Base-by-base conservation (phyloP, 1,139 yeast genomes). In the Entelexis sorbosivorans region DNA sequence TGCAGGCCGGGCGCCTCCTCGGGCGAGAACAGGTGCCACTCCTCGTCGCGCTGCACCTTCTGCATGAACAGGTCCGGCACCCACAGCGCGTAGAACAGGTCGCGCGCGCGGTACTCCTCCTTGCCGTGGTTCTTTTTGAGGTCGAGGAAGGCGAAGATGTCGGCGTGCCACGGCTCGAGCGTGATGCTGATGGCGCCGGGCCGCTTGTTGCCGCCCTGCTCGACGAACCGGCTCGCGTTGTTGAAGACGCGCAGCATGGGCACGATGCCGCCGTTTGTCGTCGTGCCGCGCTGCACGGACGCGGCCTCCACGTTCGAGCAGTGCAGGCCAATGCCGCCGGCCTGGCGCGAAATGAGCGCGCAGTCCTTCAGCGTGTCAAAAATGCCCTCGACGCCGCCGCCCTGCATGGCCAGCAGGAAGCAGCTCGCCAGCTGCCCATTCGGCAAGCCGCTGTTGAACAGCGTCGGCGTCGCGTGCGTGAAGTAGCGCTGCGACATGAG, bases 161-260 rank as follows among this genome's bases (percentile, higher is more conserved):
- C 94, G 4, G 83, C 75, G 61, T 84, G 94, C 94, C 94, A 84
- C 57, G 93, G 93, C 66, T 84, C 94, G 50, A 84, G 66, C 61
- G 83, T 84, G 19, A 84, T 66, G 20, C 91, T 89, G 64, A 84
- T 79, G 5, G 93, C 93, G 57, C 94, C 93, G 0, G 94, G 93
- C 62, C 94, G 73, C 63, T 82, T 82, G 69, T 82, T 83, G 56
- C 93, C 93, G 62, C 93, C 93, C 69, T 84, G 94, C 60, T 83
- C 93, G 33, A 83, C 93, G 62, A 82, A 84, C 62, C 93, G 72
- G n/a, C 91, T 91, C 51, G 91, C 82, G 64, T 82, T 81, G 70
- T 84, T 83, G 70, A 78, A 84, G 19, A 84, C 91, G 60, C 89
- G 74, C 48, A 83, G 74, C 93, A 84, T 83, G 19, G 94, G 93